Conservation (phyloP, 2,329 filamentous ascomycete species). For the Colletotrichum simmondsii region DNA sequence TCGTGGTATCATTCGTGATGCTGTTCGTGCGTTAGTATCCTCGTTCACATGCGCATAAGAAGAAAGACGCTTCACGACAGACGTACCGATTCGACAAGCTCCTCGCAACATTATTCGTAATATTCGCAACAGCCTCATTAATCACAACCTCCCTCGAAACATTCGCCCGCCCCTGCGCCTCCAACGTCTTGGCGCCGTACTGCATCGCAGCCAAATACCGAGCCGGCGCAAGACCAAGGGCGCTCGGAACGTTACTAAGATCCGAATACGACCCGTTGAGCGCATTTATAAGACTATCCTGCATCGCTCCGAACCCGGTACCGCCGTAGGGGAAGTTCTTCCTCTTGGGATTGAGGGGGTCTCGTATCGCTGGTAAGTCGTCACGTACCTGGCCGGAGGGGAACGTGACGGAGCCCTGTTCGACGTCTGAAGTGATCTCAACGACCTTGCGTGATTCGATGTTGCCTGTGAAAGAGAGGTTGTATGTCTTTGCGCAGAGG, state of each 20-base stretch:
- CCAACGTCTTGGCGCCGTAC: background rate
- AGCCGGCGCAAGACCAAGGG: background rate
- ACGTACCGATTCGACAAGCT: background rate
- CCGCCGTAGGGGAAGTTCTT: background rate
- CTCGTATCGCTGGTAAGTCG: slow-evolving; percentile 2
- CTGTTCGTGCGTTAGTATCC: background rate
- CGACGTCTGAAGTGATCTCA: background rate
- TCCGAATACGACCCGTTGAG: slow-evolving; percentile 2
- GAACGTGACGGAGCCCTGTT: slow-evolving; percentile 7
- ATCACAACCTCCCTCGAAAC: background rate
- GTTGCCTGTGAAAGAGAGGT: slow-evolving; percentile 13
- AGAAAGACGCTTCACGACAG: no score
- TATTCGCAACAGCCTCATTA: background rate
- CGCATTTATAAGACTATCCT: background rate
- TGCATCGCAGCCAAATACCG: background rate
- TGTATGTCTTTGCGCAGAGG: slow-evolving; percentile 33
- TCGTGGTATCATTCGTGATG: background rate
- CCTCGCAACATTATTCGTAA: slow-evolving; percentile 10
- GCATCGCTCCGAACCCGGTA: background rate
- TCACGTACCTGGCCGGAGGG: background rate
- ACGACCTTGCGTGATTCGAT: background rate
- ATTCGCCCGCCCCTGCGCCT: background rate
- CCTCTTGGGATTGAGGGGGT: background rate
- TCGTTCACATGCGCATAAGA: no score
- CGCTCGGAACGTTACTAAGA: background rate